Percentiles rank a stretch among this genome's conserved stretches.
Evolutionary conservation across 1,139 yeast species (phyloP).

Genomic region (Debaryomyces singareniensis): DNA sequence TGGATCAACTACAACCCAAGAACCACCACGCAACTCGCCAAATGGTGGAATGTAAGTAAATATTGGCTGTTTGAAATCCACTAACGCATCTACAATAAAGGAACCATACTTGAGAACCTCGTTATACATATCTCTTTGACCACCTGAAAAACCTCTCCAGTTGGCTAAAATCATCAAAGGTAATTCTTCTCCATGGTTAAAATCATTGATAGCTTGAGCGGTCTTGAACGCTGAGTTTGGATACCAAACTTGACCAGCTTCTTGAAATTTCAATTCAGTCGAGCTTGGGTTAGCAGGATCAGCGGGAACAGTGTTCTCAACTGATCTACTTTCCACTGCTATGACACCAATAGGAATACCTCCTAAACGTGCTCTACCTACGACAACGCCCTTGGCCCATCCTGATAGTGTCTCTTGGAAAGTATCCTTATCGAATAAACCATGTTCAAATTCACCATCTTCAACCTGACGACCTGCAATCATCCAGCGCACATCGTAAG

Average conservation of each 20-base stretch:
- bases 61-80: slow-evolving; percentile 93
- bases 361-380: slow-evolving; percentile 97
- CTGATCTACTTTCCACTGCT: slow-evolving; percentile 86
- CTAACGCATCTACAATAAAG: slow-evolving; percentile 92
- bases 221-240: slow-evolving; percentile 99
- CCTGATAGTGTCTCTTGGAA: slow-evolving; percentile 98
- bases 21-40: slow-evolving; percentile 99
- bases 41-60: slow-evolving; percentile 95
- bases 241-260: slow-evolving; percentile 99
- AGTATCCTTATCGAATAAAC: slow-evolving; percentile 86
- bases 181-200: slow-evolving; percentile 94
- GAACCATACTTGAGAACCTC: slow-evolving; percentile 97
- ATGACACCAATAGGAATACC: slow-evolving; percentile 98
- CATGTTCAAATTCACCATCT: slow-evolving; percentile 68
- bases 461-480: slow-evolving; percentile 73
- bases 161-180: slow-evolving; percentile 96
- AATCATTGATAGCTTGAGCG: slow-evolving; percentile 95
- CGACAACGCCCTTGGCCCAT: slow-evolving; percentile 98
- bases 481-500: slow-evolving; percentile 93
- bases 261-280: slow-evolving; percentile 80
- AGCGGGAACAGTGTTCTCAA: slow-evolving; percentile 89
- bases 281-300: slow-evolving; percentile 98
- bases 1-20: slow-evolving; percentile 99
- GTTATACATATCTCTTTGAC: slow-evolving; percentile 98
- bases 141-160: slow-evolving; percentile 99